Conservation (phyloP, 805 yeast species). For the Barnettozyma salicaria region DNA sequence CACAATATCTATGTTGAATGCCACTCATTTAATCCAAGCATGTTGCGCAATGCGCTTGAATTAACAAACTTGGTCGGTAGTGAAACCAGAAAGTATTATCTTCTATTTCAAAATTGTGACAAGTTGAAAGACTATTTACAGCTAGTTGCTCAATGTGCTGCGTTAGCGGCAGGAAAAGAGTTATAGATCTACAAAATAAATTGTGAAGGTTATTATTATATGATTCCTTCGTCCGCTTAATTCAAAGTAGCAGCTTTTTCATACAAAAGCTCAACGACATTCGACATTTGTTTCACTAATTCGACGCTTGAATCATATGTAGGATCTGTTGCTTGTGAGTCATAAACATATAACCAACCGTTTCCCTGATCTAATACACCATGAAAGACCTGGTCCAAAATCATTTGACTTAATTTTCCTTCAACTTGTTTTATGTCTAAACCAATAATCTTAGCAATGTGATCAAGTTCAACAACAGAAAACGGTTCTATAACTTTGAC, state of each 20-base stretch:
- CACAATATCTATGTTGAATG: conserved; percentile 50
- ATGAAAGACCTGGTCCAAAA: conserved; percentile 86
- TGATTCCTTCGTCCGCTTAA: conserved; percentile 26
- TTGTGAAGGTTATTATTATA: background rate
- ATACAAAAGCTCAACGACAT: conserved; percentile 82
- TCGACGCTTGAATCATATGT: conserved; percentile 85
- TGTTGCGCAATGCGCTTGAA: conserved; percentile 50
- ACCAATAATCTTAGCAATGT: conserved; percentile 82
- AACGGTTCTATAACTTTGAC: conserved; percentile 94
- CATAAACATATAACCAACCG: conserved; percentile 92
- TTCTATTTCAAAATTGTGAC: conserved; percentile 53
- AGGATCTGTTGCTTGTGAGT: conserved; percentile 81
- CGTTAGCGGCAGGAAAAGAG: conserved; percentile 44
- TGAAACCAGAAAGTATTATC: conserved; percentile 55
- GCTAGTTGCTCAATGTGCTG: conserved; percentile 51
- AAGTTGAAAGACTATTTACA: conserved; percentile 45
- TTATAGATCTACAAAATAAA: conserved; percentile 3
- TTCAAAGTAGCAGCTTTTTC: conserved; percentile 88
- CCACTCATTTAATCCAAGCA: conserved; percentile 27
- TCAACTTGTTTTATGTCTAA: conserved; percentile 84
- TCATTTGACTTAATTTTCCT: conserved; percentile 93
- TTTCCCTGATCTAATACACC: conserved; percentile 98
- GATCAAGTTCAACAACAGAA: conserved; percentile 89
- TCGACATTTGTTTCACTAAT: conserved; percentile 79
- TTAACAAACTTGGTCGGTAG: conserved; percentile 62